Evolutionary conservation across 768 basidiomycete species (phyloP).

Genomic region (Rhizopogon vulgaris): DNA sequence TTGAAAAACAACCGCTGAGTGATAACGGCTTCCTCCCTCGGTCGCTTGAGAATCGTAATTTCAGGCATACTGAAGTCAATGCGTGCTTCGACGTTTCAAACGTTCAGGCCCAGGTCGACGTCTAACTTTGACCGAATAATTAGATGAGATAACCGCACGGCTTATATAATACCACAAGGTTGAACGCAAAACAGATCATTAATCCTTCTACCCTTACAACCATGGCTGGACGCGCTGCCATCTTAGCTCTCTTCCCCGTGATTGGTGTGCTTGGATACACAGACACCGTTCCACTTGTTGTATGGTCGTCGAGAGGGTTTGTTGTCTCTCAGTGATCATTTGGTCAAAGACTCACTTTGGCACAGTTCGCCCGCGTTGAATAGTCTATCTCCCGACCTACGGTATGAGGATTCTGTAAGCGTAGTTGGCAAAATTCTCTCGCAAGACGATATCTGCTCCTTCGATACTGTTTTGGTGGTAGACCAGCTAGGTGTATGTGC

Average conservation of each 20-base stretch:
- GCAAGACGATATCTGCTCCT: conserved; percentile 46
- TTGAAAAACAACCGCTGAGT: conserved; percentile 93
- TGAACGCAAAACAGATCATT: too few relatives aligned
- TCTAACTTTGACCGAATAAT: too few relatives aligned
- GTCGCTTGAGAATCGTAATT: conserved; percentile 71
- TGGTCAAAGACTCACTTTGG: neutral
- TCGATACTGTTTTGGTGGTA: conserved; percentile 62
- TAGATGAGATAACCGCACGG: too few relatives aligned
- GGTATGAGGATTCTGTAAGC: conserved; percentile 20
- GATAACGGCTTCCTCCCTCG: conserved; percentile 61
- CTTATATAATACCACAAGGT: too few relatives aligned
- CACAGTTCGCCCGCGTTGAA: conserved; percentile 45
- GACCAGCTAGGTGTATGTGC: conserved; percentile 66
- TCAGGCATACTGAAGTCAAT: conserved; percentile 32
- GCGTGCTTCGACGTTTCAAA: too few relatives aligned
- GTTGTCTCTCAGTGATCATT: neutral
- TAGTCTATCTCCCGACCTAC: conserved; percentile 30
- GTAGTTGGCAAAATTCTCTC: conserved; percentile 40
- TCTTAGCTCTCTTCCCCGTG: conserved; percentile 40
- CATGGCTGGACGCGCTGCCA: conserved; percentile 39
- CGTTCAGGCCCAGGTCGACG: too few relatives aligned
- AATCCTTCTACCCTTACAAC: too few relatives aligned
- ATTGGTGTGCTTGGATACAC: conserved; percentile 46
- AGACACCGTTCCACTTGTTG: conserved; percentile 57
- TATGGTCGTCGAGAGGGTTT: conserved; percentile 70